phyloP scores from a whole-genome alignment of 2,329 filamentous ascomycete genomes.

The Scedosporium apiospermum region DNA sequence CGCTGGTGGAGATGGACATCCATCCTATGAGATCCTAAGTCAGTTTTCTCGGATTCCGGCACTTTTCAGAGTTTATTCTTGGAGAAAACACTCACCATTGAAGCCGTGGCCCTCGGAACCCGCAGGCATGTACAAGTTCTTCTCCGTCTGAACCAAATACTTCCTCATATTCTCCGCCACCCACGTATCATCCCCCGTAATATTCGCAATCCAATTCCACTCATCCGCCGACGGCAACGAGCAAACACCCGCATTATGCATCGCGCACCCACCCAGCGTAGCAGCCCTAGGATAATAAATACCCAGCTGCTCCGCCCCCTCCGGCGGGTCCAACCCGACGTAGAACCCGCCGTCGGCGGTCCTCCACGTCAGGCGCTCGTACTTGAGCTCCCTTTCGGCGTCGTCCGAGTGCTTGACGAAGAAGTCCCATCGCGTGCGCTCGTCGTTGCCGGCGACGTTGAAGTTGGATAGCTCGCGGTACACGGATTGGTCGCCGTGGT shows the following conservation, averaged over 20 bases:
- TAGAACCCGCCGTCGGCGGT: conserved; percentile 11
- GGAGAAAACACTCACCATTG: conserved; percentile 19
- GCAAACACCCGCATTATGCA: conserved; percentile 39
- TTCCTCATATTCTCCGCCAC: conserved; percentile 35
- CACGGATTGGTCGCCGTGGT: conserved; percentile 35
- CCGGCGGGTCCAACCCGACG: conserved; percentile 14
- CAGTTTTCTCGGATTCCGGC: background rate
- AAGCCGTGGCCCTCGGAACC: conserved; percentile 35
- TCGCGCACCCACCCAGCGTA: conserved; percentile 21
- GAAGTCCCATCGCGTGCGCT: conserved; percentile 45
- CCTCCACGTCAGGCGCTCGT: conserved; percentile 8
- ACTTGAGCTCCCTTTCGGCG: conserved; percentile 34
- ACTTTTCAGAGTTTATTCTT: too few species aligned
- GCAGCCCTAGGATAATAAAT: conserved; percentile 18
- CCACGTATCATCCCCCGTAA: conserved; percentile 42
- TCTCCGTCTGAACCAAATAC: conserved; percentile 37
- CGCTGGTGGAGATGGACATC: conserved; percentile 3
- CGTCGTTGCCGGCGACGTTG: conserved; percentile 40
- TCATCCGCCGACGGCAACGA: conserved; percentile 39
- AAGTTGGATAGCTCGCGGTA: conserved; percentile 39
- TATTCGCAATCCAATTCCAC: conserved; percentile 33
- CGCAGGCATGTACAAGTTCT: conserved; percentile 22
- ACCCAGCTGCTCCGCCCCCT: conserved; percentile 16
- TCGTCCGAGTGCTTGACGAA: conserved; percentile 49
- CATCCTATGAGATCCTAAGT: background rate